Evolutionary conservation across 768 basidiomycete species (phyloP).

Genomic region (Harrya chromipes): DNA sequence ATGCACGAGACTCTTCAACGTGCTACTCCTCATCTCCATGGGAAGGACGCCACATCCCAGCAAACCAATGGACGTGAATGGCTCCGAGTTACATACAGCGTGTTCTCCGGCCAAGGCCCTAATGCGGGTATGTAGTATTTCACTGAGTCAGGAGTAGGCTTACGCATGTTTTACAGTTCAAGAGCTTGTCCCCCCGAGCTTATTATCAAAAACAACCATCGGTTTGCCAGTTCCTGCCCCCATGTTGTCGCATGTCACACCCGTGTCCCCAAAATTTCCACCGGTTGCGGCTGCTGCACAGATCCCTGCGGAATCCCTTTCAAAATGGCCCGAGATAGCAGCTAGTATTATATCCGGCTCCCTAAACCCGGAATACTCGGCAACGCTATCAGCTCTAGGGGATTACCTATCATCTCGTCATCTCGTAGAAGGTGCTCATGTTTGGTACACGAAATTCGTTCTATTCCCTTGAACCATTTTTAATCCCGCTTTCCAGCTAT

Average conservation of each 20-base stretch:
- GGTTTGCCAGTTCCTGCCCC: constrained; percentile 39
- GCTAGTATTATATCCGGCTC: constrained; percentile 80
- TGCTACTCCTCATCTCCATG: constrained; percentile 12
- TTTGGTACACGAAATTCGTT: constrained; percentile 55
- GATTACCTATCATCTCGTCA: constrained; percentile 72
- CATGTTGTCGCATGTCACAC: constrained; percentile 41
- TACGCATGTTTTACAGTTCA: constrained; percentile 50
- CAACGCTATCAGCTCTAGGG: constrained; percentile 79
- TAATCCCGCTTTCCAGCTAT: constrained; percentile 50
- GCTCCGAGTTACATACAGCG: constrained; percentile 75
- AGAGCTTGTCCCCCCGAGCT: constrained; percentile 61
- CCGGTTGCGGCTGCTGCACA: constrained; percentile 39
- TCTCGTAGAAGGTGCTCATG: constrained; percentile 84
- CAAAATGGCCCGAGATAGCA: constrained; percentile 81
- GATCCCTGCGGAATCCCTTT: constrained; percentile 61
- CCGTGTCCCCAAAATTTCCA: constrained; percentile 63
- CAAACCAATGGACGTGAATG: constrained; percentile 60
- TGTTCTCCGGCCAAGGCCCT: constrained; percentile 82
- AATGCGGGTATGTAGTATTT: constrained; percentile 51
- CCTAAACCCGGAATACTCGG: constrained; percentile 62
- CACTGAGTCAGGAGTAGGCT: neutral
- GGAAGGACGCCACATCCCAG: constrained; percentile 19
- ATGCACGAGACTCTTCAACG: constrained; percentile 29
- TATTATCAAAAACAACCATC: constrained; percentile 41
- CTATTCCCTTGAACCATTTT: neutral